Evolutionary conservation across 768 basidiomycete species (phyloP).

Genomic region (Lactarius sp.): DNA sequence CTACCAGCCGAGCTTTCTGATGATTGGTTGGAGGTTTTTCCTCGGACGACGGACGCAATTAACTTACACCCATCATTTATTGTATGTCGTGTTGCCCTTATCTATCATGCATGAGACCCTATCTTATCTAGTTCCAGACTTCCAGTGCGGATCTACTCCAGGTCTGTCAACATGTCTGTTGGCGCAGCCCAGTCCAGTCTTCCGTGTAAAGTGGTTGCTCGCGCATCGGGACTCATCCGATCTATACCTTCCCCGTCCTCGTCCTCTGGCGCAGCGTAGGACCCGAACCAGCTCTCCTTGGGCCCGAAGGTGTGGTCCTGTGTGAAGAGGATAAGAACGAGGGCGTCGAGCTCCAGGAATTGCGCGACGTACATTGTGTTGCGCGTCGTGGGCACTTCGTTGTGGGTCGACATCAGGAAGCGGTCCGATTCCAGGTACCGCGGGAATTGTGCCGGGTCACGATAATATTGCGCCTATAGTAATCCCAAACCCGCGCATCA

Average conservation of each 20-base stretch:
- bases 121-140: too few species aligned
- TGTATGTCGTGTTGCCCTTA: too few species aligned
- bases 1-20: too few species aligned
- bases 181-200: conserved; percentile 79
- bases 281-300: conserved; percentile 84
- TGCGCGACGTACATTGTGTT: conserved; percentile 60
- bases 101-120: too few species aligned
- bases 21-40: too few species aligned
- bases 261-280: conserved; percentile 46
- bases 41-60: too few species aligned
- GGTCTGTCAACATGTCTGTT: too few species aligned
- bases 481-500: neutral
- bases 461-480: conserved; percentile 76
- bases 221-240: conserved; percentile 52
- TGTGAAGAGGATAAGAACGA: conserved; percentile 71
- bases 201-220: conserved; percentile 67
- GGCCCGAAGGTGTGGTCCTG: conserved; percentile 75
- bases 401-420: conserved; percentile 76
- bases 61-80: too few species aligned
- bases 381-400: conserved; percentile 52
- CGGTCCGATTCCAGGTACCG: conserved; percentile 54
- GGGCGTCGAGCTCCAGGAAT: conserved; percentile 52
- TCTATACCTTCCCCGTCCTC: conserved; percentile 16
- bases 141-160: too few species aligned
- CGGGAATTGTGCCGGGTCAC: conserved; percentile 59